Evolutionary conservation across 2,329 filamentous ascomycete genomes (phyloP), one percentile per base, ranked within the genome.

Genomic region (Nemania sp.): DNA sequence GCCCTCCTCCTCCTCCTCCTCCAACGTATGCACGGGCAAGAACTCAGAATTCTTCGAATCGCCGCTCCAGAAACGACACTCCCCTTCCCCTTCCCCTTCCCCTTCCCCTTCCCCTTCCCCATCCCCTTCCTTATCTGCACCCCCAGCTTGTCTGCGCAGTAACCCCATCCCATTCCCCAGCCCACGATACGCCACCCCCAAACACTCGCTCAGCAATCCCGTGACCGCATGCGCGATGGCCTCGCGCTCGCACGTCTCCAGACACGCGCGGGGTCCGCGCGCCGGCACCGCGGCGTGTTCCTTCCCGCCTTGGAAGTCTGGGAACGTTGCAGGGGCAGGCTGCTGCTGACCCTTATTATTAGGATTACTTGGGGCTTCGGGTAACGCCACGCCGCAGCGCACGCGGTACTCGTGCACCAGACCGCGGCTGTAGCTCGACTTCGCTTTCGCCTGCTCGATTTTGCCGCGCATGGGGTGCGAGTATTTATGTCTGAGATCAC

Each of bases 381-480:
- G 57, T 9, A 54, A 23, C n/a, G 12, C 26, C 5, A 60, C 49
- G 34, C 52, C 61, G 56, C 64, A 66, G 8, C 39, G 52, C 12
- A 64, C 62, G 41, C 64, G 62, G 49, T 62, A 66, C 48, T 59
- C 44, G 49, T 62, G 63, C 17, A 63, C 50, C 8, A 65, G 45
- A 39, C 57, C 48, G n/a, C n/a, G n/a, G n/a, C n/a, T n/a, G n/a
- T n/a, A n/a, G n/a, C n/a, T n/a, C n/a, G n/a, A n/a, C n/a, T n/a
- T n/a, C n/a, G n/a, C n/a, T n/a, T n/a, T n/a, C n/a, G n/a, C n/a
- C n/a, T n/a, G n/a, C n/a, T n/a, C n/a, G n/a, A n/a, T n/a, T n/a
- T n/a, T n/a, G n/a, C n/a, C n/a, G n/a, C n/a, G n/a, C n/a, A n/a
- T n/a, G n/a, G n/a, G n/a, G n/a, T n/a, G n/a, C n/a, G n/a, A n/a